These are phyloP conservation scores for Pseudocercospora eumusae DNA, from an alignment of 2,329 filamentous ascomycete genomes.

Conservation along the genomic window DNA sequence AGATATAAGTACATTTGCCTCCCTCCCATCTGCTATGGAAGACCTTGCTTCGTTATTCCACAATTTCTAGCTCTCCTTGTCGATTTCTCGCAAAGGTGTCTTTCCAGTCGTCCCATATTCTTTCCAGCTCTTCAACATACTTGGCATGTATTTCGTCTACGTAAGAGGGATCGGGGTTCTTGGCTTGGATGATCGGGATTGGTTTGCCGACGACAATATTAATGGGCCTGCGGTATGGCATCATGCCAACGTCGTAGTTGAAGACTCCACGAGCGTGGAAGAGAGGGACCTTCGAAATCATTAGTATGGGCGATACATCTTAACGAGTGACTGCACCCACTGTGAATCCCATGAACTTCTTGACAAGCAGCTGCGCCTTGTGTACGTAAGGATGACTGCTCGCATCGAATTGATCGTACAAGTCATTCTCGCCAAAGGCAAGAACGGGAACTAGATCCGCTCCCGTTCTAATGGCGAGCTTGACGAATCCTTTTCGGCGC, in stretches of 20 bases:
- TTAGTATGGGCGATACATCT: constrained; percentile 63
- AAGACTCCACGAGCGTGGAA: constrained; percentile 90
- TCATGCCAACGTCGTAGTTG: constrained; percentile 95
- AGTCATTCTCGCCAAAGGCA: constrained; percentile 90
- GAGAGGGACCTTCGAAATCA: constrained; percentile 67
- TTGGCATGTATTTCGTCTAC: constrained; percentile 76
- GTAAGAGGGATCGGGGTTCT: constrained; percentile 70
- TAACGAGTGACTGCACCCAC: constrained; percentile 73
- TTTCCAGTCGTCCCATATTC: constrained; percentile 76
- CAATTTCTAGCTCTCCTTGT: constrained; percentile 66
- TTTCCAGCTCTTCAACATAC: constrained; percentile 74
- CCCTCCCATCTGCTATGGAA: not conserved
- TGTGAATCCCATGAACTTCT: constrained; percentile 87
- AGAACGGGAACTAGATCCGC: constrained; percentile 91
- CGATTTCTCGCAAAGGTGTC: constrained; percentile 68
- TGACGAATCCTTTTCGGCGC: constrained; percentile 87
- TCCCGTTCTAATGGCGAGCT: constrained; percentile 87
- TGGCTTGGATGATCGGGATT: constrained; percentile 65
- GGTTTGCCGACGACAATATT: constrained; percentile 88
- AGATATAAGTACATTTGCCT: not conserved
- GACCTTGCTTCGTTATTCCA: constrained; percentile 49
- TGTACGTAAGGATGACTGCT: constrained; percentile 76
- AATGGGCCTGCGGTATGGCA: constrained; percentile 86
- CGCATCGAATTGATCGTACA: constrained; percentile 86
- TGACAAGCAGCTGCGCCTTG: constrained; percentile 77